Evolutionary conservation across 73 alveolate genomes (phyloP).

Genomic region (Halteria grandinella): DNA sequence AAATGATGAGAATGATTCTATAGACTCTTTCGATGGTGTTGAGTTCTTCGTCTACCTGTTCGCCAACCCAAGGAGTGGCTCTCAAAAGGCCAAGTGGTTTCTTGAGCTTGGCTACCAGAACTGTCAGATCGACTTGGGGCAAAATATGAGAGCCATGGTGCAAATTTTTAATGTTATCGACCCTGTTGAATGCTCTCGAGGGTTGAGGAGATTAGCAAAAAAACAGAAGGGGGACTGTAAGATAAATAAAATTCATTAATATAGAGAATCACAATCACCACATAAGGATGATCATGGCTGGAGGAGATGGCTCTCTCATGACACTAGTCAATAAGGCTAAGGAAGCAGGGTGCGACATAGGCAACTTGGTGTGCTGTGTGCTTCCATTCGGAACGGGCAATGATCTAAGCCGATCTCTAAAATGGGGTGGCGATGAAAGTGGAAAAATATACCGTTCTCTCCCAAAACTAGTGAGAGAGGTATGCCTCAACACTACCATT

Average conservation of each 20-base stretch:
- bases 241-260: not conserved
- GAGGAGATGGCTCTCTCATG: conserved; percentile 86
- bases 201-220: too few species aligned
- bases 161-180: too few species aligned
- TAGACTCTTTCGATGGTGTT: too few species aligned
- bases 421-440: conserved; percentile 37
- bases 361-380: conserved; percentile 43
- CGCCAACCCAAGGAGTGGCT: conserved; percentile 48
- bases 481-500: conserved; percentile 52
- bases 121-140: too few species aligned
- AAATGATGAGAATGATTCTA: too few species aligned
- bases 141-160: too few species aligned
- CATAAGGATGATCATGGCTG: conserved; percentile 50
- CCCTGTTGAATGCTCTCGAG: too few species aligned
- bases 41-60: not conserved
- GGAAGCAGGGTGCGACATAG: conserved; percentile 20
- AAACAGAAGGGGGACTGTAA: too few species aligned
- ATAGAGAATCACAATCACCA: conserved; percentile 4
- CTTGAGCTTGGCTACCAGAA: not conserved
- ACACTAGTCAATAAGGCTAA: conserved; percentile 56
- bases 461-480: not conserved
- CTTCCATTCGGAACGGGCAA: conserved; percentile 85
- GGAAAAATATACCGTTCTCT: too few species aligned
- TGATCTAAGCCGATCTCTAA: conserved; percentile 62
- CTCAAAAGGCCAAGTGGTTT: conserved; percentile 9